Conservation (phyloP, 306 rosid species). For the Citrullus mucosospermus region DNA sequence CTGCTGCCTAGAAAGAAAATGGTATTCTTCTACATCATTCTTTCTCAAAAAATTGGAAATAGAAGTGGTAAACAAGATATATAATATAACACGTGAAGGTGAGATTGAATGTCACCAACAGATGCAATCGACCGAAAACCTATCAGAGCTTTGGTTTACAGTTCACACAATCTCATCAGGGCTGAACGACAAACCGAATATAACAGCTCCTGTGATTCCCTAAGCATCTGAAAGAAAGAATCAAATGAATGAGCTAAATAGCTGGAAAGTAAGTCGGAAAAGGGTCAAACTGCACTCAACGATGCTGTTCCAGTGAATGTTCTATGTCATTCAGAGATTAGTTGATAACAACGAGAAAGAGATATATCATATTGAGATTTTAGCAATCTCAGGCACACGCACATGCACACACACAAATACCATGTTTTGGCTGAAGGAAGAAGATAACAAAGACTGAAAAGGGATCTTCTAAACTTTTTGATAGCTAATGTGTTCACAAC, state of each 20-base stretch:
- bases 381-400: neutral
- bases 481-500: neutral
- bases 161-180: neutral
- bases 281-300: neutral
- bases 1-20: neutral
- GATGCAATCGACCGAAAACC: neutral
- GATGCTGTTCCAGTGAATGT: neutral
- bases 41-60: neutral
- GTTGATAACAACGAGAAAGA: neutral
- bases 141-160: neutral
- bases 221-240: neutral
- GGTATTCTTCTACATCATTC: neutral
- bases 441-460: neutral
- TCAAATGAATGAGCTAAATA: neutral
- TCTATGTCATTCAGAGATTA: neutral
- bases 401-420: neutral
- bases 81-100: neutral
- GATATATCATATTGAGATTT: neutral
- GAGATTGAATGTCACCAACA: neutral
- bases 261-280: neutral
- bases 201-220: neutral
- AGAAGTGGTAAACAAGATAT: neutral
- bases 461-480: too few relatives aligned
- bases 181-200: neutral
- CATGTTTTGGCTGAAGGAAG: neutral